A percentile compares a stretch with the other conserved stretches of the same genome.
These are phyloP conservation scores for Phaseolus coccineus DNA, from an alignment of 331 rosid genomes.

Conservation along the genomic window DNA sequence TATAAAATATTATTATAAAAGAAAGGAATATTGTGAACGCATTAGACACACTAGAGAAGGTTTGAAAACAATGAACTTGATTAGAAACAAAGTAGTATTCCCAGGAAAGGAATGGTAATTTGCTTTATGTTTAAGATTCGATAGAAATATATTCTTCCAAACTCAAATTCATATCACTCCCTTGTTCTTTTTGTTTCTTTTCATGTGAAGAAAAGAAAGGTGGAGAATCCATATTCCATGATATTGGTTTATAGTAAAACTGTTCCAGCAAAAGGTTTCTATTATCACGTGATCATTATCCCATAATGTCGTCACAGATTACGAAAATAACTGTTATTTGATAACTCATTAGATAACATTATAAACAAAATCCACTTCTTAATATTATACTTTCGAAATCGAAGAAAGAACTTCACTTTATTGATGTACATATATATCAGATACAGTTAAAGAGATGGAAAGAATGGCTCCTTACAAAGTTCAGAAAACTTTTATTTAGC, in stretches of 20 bases:
- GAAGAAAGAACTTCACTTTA: too few species aligned
- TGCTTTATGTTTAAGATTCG: constrained; percentile 49
- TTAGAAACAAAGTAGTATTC: constrained; percentile 44
- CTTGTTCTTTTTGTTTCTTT: constrained; percentile 52
- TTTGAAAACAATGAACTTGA: constrained; percentile 31
- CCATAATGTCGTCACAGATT: not conserved
- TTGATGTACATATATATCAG: too few species aligned
- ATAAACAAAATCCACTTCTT: too few species aligned
- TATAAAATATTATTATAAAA: not conserved
- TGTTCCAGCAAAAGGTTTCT: constrained; percentile 4
- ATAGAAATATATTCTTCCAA: constrained; percentile 40
- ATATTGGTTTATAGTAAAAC: constrained; percentile 26
- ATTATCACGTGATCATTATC: constrained; percentile 6
- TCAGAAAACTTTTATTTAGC: too few species aligned
- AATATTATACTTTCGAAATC: too few species aligned
- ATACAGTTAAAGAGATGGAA: too few species aligned
- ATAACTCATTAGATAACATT: not conserved
- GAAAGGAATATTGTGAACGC: constrained; percentile 25
- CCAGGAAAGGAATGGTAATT: constrained; percentile 42
- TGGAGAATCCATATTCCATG: constrained; percentile 39
- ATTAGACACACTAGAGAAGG: constrained; percentile 9
- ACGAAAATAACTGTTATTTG: not conserved
- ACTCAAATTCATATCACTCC: constrained; percentile 22
- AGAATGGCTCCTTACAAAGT: too few species aligned
- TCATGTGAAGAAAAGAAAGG: constrained; percentile 44